Conservation (phyloP, 2,329 filamentous ascomycete genomes). For the Nakataea oryzae region DNA sequence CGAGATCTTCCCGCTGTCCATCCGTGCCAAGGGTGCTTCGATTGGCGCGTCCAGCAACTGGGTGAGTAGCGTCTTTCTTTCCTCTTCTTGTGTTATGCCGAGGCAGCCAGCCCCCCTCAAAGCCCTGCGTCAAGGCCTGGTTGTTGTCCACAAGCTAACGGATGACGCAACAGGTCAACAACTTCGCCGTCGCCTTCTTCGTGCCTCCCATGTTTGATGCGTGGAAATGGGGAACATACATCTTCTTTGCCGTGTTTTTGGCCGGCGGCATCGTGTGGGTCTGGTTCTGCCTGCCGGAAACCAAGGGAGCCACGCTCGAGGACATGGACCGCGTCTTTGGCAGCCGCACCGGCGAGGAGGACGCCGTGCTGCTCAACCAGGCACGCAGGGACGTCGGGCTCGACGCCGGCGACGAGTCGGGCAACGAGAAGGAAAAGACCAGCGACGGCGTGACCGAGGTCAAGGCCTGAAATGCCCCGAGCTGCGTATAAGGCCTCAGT, state of each 20-base stretch:
- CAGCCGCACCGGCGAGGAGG: constrained; percentile 22
- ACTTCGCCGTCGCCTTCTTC: constrained; percentile 35
- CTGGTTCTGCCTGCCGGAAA: constrained; percentile 42
- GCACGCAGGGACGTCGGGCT: constrained; percentile 14
- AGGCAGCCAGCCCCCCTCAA: too few relatives aligned
- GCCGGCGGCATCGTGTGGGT: constrained; percentile 34
- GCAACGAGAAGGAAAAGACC: neutral
- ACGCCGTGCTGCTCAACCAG: constrained; percentile 12
- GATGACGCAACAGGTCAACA: constrained; percentile 18
- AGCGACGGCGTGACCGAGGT: neutral
- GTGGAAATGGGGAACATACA: constrained; percentile 41
- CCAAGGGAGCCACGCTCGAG: constrained; percentile 42
- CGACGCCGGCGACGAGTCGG: neutral
- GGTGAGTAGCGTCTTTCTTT: constrained; percentile 7
- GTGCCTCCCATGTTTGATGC: constrained; percentile 28
- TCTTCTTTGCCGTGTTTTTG: constrained; percentile 44
- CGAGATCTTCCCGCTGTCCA: constrained; percentile 26
- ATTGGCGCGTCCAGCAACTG: constrained; percentile 32
- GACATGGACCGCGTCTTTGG: constrained; percentile 42
- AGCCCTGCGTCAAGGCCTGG: neutral
- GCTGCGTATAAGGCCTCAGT: neutral
- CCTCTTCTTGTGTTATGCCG: too few relatives aligned
- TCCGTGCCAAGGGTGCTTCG: constrained; percentile 26
- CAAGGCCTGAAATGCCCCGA: neutral
- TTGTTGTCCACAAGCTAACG: neutral